A percentile compares a stretch with the other conserved stretches of the same genome.
Conservation (phyloP, 352 stramenopile species). For the Phytophthora sansomeana region DNA sequence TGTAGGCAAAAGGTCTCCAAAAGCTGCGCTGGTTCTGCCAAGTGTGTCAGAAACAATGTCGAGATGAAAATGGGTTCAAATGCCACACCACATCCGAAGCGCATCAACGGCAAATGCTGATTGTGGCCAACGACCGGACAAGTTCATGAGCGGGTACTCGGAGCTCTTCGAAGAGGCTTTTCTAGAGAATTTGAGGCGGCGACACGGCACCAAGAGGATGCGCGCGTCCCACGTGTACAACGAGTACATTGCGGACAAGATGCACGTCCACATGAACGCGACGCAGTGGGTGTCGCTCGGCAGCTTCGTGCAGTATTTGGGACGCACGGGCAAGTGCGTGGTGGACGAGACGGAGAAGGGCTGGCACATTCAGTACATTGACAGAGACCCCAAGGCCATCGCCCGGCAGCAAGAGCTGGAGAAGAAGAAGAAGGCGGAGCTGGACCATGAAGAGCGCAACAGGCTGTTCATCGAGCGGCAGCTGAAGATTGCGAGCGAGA, state of each 20-base stretch:
- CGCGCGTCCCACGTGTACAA: constrained; percentile 98
- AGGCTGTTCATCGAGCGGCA: constrained; percentile 78
- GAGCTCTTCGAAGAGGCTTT: constrained; percentile 96
- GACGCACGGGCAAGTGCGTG: constrained; percentile 95
- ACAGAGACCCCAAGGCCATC: constrained; percentile 93
- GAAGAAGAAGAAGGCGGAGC: constrained; percentile 88
- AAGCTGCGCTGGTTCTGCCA: constrained; percentile 99
- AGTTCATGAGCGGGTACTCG: constrained; percentile 94
- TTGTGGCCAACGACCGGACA: constrained; percentile 96
- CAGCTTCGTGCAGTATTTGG: constrained; percentile 99
- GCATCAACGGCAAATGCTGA: constrained; percentile 98
- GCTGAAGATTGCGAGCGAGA: constrained; percentile 65
- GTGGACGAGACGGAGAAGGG: constrained; percentile 99
- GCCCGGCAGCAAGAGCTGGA: constrained; percentile 88
- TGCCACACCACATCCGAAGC: constrained; percentile 98
- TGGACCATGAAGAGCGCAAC: constrained; percentile 92
- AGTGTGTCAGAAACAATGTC: constrained; percentile 99
- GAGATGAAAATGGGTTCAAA: constrained; percentile 99
- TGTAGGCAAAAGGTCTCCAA: constrained; percentile 95
- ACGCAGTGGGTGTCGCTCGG: constrained; percentile 98
- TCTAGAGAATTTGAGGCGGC: constrained; percentile 94
- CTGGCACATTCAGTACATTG: constrained; percentile 97
- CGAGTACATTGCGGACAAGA: constrained; percentile 99
- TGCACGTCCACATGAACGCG: constrained; percentile 99
- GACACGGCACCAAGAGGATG: constrained; percentile 97